phyloP scores from a whole-genome alignment of 2,329 filamentous ascomycete genomes.

The Intubia oerlemansii region DNA sequence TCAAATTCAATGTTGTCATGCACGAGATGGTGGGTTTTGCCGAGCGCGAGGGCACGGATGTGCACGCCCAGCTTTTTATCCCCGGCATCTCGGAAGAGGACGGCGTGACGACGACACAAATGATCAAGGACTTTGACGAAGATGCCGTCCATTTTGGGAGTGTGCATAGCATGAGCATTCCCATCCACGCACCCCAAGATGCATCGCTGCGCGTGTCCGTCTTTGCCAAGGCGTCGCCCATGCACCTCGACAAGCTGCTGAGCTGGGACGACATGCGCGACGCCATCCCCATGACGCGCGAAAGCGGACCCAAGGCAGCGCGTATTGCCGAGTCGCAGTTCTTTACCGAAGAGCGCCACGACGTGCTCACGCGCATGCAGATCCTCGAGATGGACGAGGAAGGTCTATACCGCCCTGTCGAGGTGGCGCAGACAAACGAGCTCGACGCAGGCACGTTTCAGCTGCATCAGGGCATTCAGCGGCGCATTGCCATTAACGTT shows the following conservation, averaged over 20 bases:
- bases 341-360: conserved; percentile 80
- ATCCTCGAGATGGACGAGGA: conserved; percentile 81
- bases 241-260: conserved; percentile 90
- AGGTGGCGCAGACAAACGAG: conserved; percentile 70
- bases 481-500: conserved; percentile 71
- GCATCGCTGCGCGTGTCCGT: conserved; percentile 70
- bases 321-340: conserved; percentile 83
- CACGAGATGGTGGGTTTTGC: conserved; percentile 88
- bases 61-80: conserved; percentile 93
- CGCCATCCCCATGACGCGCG: conserved; percentile 35
- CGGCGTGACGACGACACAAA: conserved; percentile 83
- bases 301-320: conserved; percentile 28
- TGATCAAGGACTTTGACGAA: conserved; percentile 88
- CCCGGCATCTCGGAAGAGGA: conserved; percentile 77
- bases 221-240: conserved; percentile 73
- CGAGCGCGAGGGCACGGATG: conserved; percentile 83
- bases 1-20: conserved; percentile 99
- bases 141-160: conserved; percentile 85
- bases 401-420: conserved; percentile 78
- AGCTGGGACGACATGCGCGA: conserved; percentile 99
- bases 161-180: conserved; percentile 93
- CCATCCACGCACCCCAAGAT: conserved; percentile 52
- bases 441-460: conserved; percentile 84
- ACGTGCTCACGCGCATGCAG: conserved; percentile 73
- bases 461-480: conserved; percentile 81